Base-by-base conservation (phyloP, 345 rosid genomes). In the Aegle marmelos region DNA sequence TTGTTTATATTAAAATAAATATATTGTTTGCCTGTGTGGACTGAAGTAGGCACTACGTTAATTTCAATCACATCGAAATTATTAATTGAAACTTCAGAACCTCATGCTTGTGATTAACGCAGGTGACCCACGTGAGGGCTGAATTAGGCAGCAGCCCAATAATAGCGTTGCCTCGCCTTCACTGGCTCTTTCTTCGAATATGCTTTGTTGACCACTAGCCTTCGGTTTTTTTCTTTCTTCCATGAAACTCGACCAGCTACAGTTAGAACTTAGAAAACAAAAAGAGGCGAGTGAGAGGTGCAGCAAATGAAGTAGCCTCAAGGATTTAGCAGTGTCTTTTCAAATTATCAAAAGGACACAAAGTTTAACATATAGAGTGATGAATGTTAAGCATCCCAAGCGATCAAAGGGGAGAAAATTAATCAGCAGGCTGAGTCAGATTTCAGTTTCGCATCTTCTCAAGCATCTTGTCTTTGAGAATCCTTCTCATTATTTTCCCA, bases 401-500 rank as follows among this genome's bases (percentile, higher is more conserved):
- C 17, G 56, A 50, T 50, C 56, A 50, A 50, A 50, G 21, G 56
- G 19, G 17, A 48, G 54, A 48, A 48, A 48, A 3, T 48, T 48
- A 16, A 48, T 48, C 4, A 48, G 54, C 54, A 1, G 56, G 21
- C 7, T 4, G 56, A 1, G 21, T 53, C 57, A 17, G 6, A 17
- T 53, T 53, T 16, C 57, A 53, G 1, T 53, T 53, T 53, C 22
- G 21, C 80, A 90, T 79, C 62, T 70, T 85, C 78, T 86, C 81
- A 56, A 85, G 68, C 87, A 89, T 82, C 67, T 80, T 80, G 62
- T 91, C 95, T 78, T 86, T 86, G 34, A 93, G 85, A 53, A 95
- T 78, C 87, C 99, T 91, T 75, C 98, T 84, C 93, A 93, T 89
- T 74, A 92, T 92, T 82, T 95, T 92, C 68, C 99, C 99, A 0